A percentile compares a stretch with the other conserved stretches of the same genome.
Conservation (phyloP, 352 stramenopile species). For the Phytophthora chlamydospora region DNA sequence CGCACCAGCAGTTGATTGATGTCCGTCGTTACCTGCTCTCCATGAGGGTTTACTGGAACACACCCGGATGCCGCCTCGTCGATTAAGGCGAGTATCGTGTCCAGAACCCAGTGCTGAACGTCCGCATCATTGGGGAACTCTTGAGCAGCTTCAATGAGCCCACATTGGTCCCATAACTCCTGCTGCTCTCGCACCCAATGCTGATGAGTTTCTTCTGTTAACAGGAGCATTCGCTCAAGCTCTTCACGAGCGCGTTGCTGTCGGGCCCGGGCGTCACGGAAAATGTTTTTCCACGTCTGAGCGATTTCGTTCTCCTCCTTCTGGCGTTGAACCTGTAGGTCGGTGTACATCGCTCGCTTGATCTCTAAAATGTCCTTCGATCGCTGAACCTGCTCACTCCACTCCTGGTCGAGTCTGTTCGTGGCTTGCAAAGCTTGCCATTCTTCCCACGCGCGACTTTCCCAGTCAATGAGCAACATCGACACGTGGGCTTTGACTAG, state of each 20-base stretch:
- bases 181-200: slow-evolving; percentile 32
- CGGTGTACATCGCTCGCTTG: slow-evolving; percentile 23
- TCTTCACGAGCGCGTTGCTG: slow-evolving; percentile 23
- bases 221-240: slow-evolving; percentile 18
- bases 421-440: slow-evolving; percentile 19
- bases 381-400: slow-evolving; percentile 27
- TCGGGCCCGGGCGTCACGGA: slow-evolving; percentile 15
- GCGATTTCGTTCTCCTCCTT: slow-evolving; percentile 27
- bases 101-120: slow-evolving; percentile 41
- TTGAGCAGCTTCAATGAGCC: slow-evolving; percentile 37
- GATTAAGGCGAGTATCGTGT: slow-evolving; percentile 25
- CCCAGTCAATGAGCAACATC: slow-evolving; percentile 49
- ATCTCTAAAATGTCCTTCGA: slow-evolving; percentile 21
- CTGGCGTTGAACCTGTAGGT: slow-evolving; percentile 28
- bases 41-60: slow-evolving; percentile 1
- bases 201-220: slow-evolving; percentile 23
- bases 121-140: slow-evolving; percentile 41
- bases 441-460: slow-evolving; percentile 41
- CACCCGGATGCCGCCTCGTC: slow-evolving; percentile 8
- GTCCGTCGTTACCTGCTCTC: slow-evolving; percentile 2
- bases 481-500: slow-evolving; percentile 24
- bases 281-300: slow-evolving; percentile 20
- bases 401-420: slow-evolving; percentile 33
- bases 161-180: slow-evolving; percentile 34
- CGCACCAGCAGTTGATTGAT: slow-evolving; percentile 20